Base-by-base conservation (phyloP, 129 eudicot genomes). In the Logfia minima region DNA sequence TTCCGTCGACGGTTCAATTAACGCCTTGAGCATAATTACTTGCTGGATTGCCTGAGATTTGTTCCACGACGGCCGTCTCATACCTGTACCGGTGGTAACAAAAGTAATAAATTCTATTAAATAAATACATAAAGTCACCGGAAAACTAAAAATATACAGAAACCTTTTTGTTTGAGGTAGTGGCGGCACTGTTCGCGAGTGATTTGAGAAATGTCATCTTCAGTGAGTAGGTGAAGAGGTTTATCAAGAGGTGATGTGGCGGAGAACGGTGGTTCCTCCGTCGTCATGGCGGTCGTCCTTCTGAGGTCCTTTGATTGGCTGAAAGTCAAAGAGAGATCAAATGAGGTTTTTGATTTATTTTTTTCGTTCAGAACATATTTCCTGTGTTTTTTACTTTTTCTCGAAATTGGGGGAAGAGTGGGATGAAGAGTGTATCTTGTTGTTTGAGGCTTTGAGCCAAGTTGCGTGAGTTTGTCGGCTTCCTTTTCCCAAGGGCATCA, bases 21-120 rank as follows among this genome's bases (percentile, higher is more conserved):
- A 89, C 83, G 86, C 87, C 86, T 95, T 95, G 63, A 95, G 92
- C 76, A 91, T 87, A 73, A 95, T 92, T 0, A 92, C 99, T 76
- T 95, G 99, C 87, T 95, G 97, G 83, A 89, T 88, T 91, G 99
- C 99, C 86, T 95, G 99, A 10, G 99, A 92, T 85, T 95, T 95
- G 79, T 95, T 95, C 99, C 99, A 92, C 76, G 99, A 95, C 70
- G 99, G 99, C 60, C 92, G 77, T 67, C 99, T 81, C 99, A 95
- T 95, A 35, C 99, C 99, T 95, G 83, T 39, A 58, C 19, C 68
- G 56, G 68, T 37, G 61, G 32, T 19, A 0, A 63, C 8, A 63
- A 26, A 5, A 2, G 1, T 1, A 5, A 8, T 5, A 8, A 65
- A 65, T 29, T 6, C 31, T 31, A 65, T 17, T 4, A 65, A 64